A percentile compares a stretch with the other conserved stretches of the same genome.
phyloP scores from a whole-genome alignment of 2,329 filamentous ascomycete species.

The Epichloe festucae region DNA sequence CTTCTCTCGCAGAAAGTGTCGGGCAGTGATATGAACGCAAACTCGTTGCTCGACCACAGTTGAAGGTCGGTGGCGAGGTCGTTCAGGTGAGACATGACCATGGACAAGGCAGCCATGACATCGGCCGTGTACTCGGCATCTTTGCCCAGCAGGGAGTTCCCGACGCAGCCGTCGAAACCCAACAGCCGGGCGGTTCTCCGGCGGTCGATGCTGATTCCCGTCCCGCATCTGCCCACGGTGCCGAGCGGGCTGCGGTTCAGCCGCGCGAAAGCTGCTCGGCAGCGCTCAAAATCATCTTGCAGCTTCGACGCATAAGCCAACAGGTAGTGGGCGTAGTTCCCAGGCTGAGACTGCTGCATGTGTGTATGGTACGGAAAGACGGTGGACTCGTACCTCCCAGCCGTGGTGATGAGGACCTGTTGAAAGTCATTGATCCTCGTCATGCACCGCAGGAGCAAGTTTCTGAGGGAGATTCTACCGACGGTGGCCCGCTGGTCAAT shows the following conservation, averaged over 20 bases:
- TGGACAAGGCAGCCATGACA: not conserved
- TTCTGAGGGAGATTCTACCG: constrained; percentile 5
- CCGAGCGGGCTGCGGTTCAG: not conserved
- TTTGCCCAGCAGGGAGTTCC: not conserved
- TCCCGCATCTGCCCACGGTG: not conserved
- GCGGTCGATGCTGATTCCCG: not conserved
- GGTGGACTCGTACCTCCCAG: not conserved
- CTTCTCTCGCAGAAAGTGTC: not conserved
- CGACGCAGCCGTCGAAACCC: not conserved
- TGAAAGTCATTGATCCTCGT: not conserved
- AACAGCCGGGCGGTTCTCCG: not conserved
- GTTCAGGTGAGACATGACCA: not conserved
- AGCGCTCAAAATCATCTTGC: not conserved
- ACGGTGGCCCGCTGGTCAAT: constrained; percentile 9
- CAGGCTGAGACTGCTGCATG: constrained; percentile 9
- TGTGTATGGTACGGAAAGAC: constrained; percentile 8
- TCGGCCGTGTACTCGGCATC: not conserved
- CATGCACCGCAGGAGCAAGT: constrained; percentile 4
- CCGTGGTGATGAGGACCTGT: constrained; percentile 3
- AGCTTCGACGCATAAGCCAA: not conserved
- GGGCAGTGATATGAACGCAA: not conserved
- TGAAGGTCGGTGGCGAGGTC: not conserved
- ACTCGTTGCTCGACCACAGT: not conserved
- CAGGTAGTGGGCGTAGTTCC: constrained; percentile 6
- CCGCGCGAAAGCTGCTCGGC: not conserved